phyloP scores from a whole-genome alignment of 371 early-diverging fungal genomes.

The Rhizopus microsporus region DNA sequence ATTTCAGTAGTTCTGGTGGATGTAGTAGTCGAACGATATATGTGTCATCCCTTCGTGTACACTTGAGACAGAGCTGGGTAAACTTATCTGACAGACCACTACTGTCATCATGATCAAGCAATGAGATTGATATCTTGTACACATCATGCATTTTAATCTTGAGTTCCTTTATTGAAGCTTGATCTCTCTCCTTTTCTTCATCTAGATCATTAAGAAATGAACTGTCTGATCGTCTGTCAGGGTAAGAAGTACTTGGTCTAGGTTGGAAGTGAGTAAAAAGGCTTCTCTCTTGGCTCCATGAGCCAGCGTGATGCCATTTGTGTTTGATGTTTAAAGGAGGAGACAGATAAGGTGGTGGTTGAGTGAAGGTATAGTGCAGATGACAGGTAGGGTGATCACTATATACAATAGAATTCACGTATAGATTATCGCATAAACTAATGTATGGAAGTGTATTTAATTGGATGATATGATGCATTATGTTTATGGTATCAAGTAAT shows the following conservation, averaged over 20 bases:
- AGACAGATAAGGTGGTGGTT: background rate
- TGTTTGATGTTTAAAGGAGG: slow-evolving; percentile 14
- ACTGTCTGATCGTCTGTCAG: slow-evolving; percentile 7
- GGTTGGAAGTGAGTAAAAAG: slow-evolving; percentile 11
- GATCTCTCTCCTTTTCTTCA: background rate
- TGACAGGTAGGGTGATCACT: background rate
- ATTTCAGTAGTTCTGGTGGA: slow-evolving; percentile 25
- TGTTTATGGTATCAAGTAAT: background rate
- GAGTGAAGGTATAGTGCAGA: slow-evolving; percentile 14
- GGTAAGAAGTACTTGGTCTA: slow-evolving; percentile 14
- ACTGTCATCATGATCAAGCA: slow-evolving; percentile 12
- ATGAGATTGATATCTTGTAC: slow-evolving; percentile 2
- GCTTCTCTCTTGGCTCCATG: slow-evolving; percentile 30
- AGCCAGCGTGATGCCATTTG: slow-evolving; percentile 23
- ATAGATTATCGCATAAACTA: slow-evolving; percentile 6
- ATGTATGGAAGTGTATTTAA: slow-evolving; percentile 8
- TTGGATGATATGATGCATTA: background rate
- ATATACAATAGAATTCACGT: background rate
- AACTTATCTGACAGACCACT: slow-evolving; percentile 24
- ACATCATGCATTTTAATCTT: slow-evolving; percentile 9
- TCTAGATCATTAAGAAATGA: background rate
- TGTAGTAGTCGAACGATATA: slow-evolving; percentile 30
- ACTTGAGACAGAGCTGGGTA: slow-evolving; percentile 38
- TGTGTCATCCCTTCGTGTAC: slow-evolving; percentile 13
- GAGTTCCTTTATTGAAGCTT: slow-evolving; percentile 1